Evolutionary conservation across 2,329 filamentous ascomycete genomes (phyloP).

Genomic region (Hysterium pulicare): DNA sequence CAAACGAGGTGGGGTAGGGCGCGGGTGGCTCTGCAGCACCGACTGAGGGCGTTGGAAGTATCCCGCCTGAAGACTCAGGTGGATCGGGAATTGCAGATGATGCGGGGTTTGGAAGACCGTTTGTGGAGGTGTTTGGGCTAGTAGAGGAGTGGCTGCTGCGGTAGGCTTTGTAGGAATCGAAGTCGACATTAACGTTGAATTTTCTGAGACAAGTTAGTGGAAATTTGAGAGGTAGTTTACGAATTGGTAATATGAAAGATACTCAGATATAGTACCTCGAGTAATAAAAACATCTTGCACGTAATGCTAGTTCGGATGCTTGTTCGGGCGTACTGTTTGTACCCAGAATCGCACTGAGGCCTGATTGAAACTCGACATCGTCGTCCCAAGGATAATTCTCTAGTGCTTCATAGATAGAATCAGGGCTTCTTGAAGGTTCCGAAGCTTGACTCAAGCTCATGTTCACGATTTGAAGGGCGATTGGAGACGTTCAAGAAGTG

Average conservation of each 20-base stretch:
- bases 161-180: conserved; percentile 66
- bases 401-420: conserved; percentile 55
- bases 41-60: conserved; percentile 20
- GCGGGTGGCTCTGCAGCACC: conserved; percentile 47
- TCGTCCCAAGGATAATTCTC: conserved; percentile 65
- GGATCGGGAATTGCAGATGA: conserved; percentile 8
- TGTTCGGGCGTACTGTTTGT: conserved; percentile 53
- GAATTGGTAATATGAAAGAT: background rate
- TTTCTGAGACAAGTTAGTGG: conserved; percentile 27
- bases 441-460: conserved; percentile 20
- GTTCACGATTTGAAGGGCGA: too few relatives aligned
- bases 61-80: conserved; percentile 15
- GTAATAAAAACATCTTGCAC: conserved; percentile 70
- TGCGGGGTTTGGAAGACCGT: conserved; percentile 14
- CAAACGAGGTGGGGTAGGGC: conserved; percentile 77
- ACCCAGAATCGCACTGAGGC: conserved; percentile 63
- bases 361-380: conserved; percentile 67
- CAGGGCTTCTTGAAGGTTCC: conserved; percentile 17
- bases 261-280: conserved; percentile 36
- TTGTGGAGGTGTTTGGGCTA: conserved; percentile 13
- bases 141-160: conserved; percentile 33
- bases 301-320: conserved; percentile 56
- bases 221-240: background rate
- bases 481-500: too few relatives aligned
- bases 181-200: conserved; percentile 56